Evolutionary conservation across 495 filamentous ascomycete genomes (phyloP), one percentile per base, ranked within the genome.

Genomic region (Penicillium parvum): DNA sequence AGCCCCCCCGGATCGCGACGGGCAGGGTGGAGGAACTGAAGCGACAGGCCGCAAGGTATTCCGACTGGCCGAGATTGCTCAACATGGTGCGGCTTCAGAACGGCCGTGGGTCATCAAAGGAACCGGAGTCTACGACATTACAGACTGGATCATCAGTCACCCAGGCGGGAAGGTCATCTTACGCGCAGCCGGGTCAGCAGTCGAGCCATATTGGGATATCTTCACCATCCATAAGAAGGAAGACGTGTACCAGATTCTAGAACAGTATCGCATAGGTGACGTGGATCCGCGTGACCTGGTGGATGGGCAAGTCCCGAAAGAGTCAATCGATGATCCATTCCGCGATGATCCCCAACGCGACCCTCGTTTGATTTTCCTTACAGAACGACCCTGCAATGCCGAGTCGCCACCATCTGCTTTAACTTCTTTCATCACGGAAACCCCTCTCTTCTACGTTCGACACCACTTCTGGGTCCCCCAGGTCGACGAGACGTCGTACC

Each of bases 161-260:
- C 38, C 38, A 4, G 38, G 38, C 4, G 38, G 38, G 3, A 20
- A 32, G 10, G 27, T 41, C 4, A 41, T 41, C 14, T 21, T 41
- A 5, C n/a, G 16, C 26, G 38, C 38, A 11, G 27, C 38, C 6
- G 38, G 38, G 21, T 15, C 16, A 10, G 21, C 16, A 14, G 1
- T 41, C 4, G 38, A 41, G n/a, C 38, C 38, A 5, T 41, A 32
- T 20, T 41, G 38, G 38, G 38, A 41, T 20, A 41, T 41, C 18
- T 41, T 41, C n/a, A 32, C 38, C 6, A 41, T 41, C n/a, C 38
- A 41, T 7, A 41, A 41, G 14, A 15, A 27, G 28, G 10, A 5
- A 22, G 38, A 41, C 14, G 27, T 41, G 11, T 41, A 41, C 19
- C 16, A 41, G 9, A 41, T 41, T 11, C 11, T 41, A n/a, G 38